These are phyloP conservation scores for Elsinoe batatas DNA, from an alignment of 2,329 filamentous ascomycete species.

Conservation along the genomic window DNA sequence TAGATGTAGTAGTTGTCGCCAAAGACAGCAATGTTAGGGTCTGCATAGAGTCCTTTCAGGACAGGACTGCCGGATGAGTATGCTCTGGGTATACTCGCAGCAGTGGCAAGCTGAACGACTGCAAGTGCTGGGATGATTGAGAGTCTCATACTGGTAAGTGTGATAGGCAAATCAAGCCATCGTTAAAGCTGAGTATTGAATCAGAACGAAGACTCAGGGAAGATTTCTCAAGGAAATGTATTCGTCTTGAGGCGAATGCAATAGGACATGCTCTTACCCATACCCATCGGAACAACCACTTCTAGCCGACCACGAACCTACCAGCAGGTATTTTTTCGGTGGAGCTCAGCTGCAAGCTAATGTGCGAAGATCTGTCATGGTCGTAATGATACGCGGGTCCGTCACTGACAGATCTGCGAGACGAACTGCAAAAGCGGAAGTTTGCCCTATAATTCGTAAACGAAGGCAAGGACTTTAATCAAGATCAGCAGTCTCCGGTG, in stretches of 20 bases:
- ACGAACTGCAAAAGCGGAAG: too few relatives aligned
- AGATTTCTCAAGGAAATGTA: too few relatives aligned
- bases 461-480: neutral
- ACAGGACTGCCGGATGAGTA: constrained; percentile 10
- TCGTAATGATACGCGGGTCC: neutral
- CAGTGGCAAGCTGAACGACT: neutral
- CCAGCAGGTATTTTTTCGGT: too few relatives aligned
- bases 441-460: too few relatives aligned
- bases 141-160: neutral
- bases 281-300: too few relatives aligned
- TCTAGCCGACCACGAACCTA: too few relatives aligned
- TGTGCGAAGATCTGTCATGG: neutral
- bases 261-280: too few relatives aligned
- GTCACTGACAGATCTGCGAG: neutral
- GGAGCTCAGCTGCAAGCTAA: neutral
- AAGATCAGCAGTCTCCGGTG: neutral
- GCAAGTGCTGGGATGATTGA: neutral
- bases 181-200: too few relatives aligned
- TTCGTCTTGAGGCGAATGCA: too few relatives aligned
- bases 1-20: constrained; percentile 40
- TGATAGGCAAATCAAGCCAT: neutral
- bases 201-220: too few relatives aligned
- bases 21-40: constrained; percentile 40
- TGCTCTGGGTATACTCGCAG: neutral
- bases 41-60: constrained; percentile 27